Conservation (phyloP, 2,329 filamentous ascomycete species). For the Penicillium sp. region DNA sequence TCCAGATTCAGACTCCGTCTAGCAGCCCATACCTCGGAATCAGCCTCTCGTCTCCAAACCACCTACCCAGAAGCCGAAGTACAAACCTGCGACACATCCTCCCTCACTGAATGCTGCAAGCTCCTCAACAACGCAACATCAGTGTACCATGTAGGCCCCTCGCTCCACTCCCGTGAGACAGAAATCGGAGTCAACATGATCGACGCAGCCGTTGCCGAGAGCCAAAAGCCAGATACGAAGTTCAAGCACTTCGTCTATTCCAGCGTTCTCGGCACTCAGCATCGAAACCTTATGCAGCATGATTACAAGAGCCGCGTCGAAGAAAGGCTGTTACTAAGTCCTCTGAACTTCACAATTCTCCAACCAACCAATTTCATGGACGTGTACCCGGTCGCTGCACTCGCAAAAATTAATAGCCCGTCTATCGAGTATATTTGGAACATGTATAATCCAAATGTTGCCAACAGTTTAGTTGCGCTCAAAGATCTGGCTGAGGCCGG, state of each 20-base stretch:
- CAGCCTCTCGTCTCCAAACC: neutral
- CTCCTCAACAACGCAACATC: neutral
- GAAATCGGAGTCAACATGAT: slow-evolving; percentile 8
- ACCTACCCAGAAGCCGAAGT: neutral
- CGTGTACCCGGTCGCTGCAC: neutral
- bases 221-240: neutral
- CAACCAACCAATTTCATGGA: slow-evolving; percentile 6
- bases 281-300: slow-evolving; percentile 3
- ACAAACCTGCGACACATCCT: neutral
- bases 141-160: slow-evolving; percentile 2
- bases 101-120: neutral
- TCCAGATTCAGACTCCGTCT: slow-evolving; percentile 6
- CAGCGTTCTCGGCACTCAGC: neutral
- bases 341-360: slow-evolving; percentile 6
- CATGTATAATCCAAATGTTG: neutral
- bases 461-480: neutral
- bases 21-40: neutral
- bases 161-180: neutral
- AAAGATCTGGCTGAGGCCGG: neutral
- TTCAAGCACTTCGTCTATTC: slow-evolving; percentile 5
- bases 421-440: neutral
- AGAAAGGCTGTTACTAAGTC: slow-evolving; percentile 1
- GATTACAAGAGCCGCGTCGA: neutral
- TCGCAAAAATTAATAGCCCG: neutral
- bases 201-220: slow-evolving; percentile 3